Evolutionary conservation across 139 green algal genomes (phyloP), one percentile per base, ranked within the genome.

Genomic region (Yamagishiella unicocca): DNA sequence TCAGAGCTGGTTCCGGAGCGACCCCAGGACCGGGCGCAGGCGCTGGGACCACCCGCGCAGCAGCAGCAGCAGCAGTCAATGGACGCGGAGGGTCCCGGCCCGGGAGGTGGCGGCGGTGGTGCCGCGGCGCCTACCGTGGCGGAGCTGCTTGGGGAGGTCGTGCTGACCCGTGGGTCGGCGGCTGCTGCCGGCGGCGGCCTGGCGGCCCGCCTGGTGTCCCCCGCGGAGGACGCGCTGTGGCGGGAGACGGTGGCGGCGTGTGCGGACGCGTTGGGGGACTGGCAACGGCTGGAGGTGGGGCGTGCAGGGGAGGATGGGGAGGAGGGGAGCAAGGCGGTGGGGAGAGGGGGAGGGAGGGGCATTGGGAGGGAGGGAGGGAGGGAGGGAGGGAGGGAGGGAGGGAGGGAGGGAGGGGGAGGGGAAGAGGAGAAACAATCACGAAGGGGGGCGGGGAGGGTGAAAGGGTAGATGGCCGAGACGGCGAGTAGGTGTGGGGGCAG

Each of bases 251-350:
- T 83, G 53, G 76, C 38, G 53, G 21, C 25, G 27, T 83, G 76
- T 55, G 76, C 76, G 12, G 76, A 83, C 25, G 76, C 76, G 35
- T 35, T 83, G 19, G 76, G 76, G 53, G 76, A 83, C 76, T 83
- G 76, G 76, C 55, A 62, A 19, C 76, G 76, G 2, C 37, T 83
- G 0, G 76, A 68, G 76, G 76, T 83, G 38, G 27, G 73, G 21
- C 37, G 61, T 2, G 61, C 25, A 29, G 12, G 27, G 14, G 9
- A 35, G 27, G 61, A 58, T 12, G 50, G 50, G 50, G 50, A 17
- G 17, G 50, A 58, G 50, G 50, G 50, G n/a, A n/a, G n/a, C n/a
- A n/a, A n/a, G n/a, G n/a, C n/a, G n/a, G n/a, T n/a, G n/a, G n/a
- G n/a, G n/a, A n/a, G n/a, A n/a, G n/a, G n/a, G n/a, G n/a, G n/a